These are phyloP conservation scores for Leishmania mexicana DNA, from an alignment of 208 protist species.

Conservation along the genomic window DNA sequence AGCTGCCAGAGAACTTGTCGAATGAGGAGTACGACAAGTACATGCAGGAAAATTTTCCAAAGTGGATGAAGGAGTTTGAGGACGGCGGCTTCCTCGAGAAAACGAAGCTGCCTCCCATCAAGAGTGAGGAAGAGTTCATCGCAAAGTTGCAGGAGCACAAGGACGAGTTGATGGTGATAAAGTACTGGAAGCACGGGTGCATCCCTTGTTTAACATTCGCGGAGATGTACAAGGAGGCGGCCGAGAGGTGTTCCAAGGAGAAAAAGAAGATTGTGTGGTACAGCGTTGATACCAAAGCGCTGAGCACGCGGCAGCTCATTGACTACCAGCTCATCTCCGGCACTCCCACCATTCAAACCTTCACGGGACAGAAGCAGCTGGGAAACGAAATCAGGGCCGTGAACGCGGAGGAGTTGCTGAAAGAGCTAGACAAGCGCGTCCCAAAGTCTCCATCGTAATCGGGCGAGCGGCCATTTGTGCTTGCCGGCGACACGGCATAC, in stretches of 20 bases:
- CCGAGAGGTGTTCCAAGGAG: constrained; percentile 55
- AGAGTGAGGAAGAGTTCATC: constrained; percentile 85
- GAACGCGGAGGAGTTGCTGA: constrained; percentile 83
- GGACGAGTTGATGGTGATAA: constrained; percentile 91
- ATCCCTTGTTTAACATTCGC: constrained; percentile 90
- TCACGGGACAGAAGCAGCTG: constrained; percentile 76
- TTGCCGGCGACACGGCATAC: not conserved
- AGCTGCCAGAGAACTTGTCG: constrained; percentile 67
- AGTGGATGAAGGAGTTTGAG: constrained; percentile 92
- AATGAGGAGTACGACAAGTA: constrained; percentile 86
- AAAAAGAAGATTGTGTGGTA: constrained; percentile 85
- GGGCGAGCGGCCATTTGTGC: not conserved
- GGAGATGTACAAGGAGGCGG: constrained; percentile 92
- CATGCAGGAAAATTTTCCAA: constrained; percentile 84
- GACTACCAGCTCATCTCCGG: constrained; percentile 90
- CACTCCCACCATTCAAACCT: constrained; percentile 93
- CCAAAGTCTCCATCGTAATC: constrained; percentile 16
- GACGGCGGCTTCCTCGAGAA: constrained; percentile 86
- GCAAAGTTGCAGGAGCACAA: constrained; percentile 87
- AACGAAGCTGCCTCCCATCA: constrained; percentile 84
- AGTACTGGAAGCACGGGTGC: constrained; percentile 94
- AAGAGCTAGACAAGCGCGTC: constrained; percentile 54
- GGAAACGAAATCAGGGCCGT: constrained; percentile 87
- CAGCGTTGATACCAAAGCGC: constrained; percentile 87
- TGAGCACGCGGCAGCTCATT: constrained; percentile 58